Conservation (phyloP, 208 protist species). For the Leishmania gerbilli region DNA sequence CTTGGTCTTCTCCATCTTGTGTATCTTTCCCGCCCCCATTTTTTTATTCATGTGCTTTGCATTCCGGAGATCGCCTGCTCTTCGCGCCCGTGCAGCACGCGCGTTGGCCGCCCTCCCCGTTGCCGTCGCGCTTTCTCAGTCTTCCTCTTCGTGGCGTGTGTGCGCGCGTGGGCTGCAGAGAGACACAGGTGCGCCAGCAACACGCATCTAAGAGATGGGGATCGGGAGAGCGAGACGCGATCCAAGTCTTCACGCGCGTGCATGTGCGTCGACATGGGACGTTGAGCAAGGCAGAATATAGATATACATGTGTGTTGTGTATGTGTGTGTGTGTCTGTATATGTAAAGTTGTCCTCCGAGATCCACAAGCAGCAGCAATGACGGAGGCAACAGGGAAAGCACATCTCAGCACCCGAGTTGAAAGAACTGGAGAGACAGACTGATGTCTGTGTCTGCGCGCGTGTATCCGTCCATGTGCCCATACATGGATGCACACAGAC, state of each 20-base stretch:
- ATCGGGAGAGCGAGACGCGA: too few species aligned
- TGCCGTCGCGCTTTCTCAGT: not conserved
- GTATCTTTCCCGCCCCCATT: not conserved
- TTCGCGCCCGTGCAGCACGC: not conserved
- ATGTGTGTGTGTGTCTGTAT: not conserved
- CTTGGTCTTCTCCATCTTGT: not conserved
- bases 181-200: not conserved
- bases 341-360: not conserved
- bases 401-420: not conserved
- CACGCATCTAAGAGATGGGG: not conserved
- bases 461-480: too few species aligned
- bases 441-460: not conserved
- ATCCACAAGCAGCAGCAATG: not conserved
- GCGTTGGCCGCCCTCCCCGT: not conserved
- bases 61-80: not conserved
- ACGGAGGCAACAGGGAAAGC: not conserved
- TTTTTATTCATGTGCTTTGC: not conserved
- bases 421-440: not conserved
- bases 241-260: too few species aligned
- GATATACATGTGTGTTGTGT: not conserved
- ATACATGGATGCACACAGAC: too few species aligned
- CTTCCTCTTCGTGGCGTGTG: not conserved
- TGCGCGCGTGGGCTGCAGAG: not conserved
- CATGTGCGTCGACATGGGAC: not conserved
- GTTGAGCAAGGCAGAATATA: not conserved